Conservation (phyloP, 176 grass and related monocot species). For the Tillandsia leiboldiana region DNA sequence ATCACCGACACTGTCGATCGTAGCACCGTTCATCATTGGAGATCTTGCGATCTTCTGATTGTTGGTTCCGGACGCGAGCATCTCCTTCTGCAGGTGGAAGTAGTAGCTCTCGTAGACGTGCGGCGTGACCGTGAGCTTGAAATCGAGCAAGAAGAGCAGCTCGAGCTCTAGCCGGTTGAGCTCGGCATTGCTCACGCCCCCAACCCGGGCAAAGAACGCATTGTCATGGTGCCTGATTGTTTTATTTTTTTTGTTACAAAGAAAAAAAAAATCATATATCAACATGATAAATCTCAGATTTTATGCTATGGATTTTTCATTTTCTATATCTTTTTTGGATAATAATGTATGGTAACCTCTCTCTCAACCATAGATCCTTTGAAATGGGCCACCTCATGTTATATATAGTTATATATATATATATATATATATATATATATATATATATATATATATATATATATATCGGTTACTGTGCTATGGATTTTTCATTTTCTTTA, state of each 20-base stretch:
- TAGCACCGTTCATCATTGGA: background rate
- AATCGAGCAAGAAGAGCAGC: conserved; percentile 63
- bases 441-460: too few relatives aligned
- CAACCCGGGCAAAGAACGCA: conserved; percentile 87
- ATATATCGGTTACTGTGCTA: too few relatives aligned
- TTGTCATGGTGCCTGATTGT: conserved; percentile 72
- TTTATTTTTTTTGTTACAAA: background rate
- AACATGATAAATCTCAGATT: too few relatives aligned
- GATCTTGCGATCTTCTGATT: background rate
- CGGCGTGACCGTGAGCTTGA: conserved; percentile 40
- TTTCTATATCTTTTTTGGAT: too few relatives aligned
- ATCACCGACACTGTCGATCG: background rate
- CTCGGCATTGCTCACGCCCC: conserved; percentile 84
- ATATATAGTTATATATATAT: too few relatives aligned
- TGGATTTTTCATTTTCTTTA: too few relatives aligned
- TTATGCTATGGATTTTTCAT: too few relatives aligned
- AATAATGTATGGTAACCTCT: too few relatives aligned
- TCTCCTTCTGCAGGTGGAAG: conserved; percentile 51
- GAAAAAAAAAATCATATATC: background rate
- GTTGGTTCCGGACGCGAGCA: background rate
- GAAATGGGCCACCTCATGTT: too few relatives aligned
- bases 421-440: too few relatives aligned
- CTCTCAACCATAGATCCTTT: too few relatives aligned
- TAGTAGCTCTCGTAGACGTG: conserved; percentile 47
- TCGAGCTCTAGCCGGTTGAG: conserved; percentile 85